These are phyloP conservation scores for Monosporascus sp. DNA, from an alignment of 2,329 filamentous ascomycete genomes.

Conservation along the genomic window DNA sequence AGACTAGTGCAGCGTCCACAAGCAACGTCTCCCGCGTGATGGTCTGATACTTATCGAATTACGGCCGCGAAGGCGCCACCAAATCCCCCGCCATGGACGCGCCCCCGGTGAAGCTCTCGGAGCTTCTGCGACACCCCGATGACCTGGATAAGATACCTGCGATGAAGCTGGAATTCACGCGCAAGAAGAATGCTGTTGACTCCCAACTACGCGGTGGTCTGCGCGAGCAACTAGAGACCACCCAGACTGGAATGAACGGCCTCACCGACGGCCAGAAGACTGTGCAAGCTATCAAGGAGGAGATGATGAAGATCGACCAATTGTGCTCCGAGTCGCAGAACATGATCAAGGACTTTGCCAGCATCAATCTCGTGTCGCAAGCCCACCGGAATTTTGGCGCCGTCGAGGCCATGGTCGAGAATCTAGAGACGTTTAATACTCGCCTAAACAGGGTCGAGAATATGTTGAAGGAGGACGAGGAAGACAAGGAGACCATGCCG, in stretches of 20 bases:
- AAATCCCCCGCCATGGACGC: conserved; percentile 50
- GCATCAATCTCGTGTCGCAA: conserved; percentile 86
- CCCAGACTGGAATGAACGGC: conserved; percentile 85
- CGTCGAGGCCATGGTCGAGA: conserved; percentile 87
- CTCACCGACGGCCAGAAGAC: conserved; percentile 87
- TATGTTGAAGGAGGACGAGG: conserved; percentile 78
- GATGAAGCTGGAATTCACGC: conserved; percentile 85
- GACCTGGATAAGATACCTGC: conserved; percentile 93
- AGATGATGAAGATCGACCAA: conserved; percentile 98
- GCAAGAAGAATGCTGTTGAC: conserved; percentile 90
- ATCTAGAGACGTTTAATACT: conserved; percentile 81
- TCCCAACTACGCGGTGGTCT: conserved; percentile 83
- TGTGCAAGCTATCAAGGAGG: conserved; percentile 89
- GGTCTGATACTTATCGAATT: not conserved
- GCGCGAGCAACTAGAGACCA: conserved; percentile 88
- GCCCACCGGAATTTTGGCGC: conserved; percentile 95
- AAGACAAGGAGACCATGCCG: conserved; percentile 82
- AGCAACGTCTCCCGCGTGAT: not conserved
- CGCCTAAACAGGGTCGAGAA: conserved; percentile 70
- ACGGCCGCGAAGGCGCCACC: not conserved
- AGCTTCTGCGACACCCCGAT: conserved; percentile 90
- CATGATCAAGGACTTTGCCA: conserved; percentile 94
- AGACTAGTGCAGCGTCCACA: not conserved
- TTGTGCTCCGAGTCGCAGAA: conserved; percentile 95
- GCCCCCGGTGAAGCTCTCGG: conserved; percentile 74